These are phyloP conservation scores for Trichoderma simmonsii DNA, from an alignment of 2,329 filamentous ascomycete species.

Conservation along the genomic window DNA sequence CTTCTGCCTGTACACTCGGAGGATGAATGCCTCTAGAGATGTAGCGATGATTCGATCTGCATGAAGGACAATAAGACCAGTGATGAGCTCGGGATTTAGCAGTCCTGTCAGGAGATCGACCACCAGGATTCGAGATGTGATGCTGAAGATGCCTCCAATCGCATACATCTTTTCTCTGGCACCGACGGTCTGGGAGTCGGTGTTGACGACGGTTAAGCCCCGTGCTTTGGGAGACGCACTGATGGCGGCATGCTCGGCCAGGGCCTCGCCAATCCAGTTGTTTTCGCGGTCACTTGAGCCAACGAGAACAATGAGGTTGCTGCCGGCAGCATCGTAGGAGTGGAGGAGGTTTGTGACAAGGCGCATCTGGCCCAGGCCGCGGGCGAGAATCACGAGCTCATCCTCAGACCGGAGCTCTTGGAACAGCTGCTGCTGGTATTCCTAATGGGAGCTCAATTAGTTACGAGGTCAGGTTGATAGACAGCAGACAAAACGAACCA, in stretches of 20 bases:
- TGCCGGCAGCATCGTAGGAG: slow-evolving; percentile 92
- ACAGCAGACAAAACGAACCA: slow-evolving; percentile 27
- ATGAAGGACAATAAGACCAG: slow-evolving; percentile 82
- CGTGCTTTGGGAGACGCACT: slow-evolving; percentile 78
- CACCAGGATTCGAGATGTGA: slow-evolving; percentile 92
- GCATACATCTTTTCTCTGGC: slow-evolving; percentile 89
- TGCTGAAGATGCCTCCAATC: slow-evolving; percentile 86
- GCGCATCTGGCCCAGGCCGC: slow-evolving; percentile 86
- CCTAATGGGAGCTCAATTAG: slow-evolving; percentile 38
- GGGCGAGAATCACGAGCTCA: slow-evolving; percentile 88
- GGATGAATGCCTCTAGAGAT: slow-evolving; percentile 89
- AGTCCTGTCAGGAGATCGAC: slow-evolving; percentile 87
- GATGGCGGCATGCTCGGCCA: slow-evolving; percentile 92
- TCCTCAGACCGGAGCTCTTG: slow-evolving; percentile 85
- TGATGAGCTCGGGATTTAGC: slow-evolving; percentile 78
- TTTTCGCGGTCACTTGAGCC: slow-evolving; percentile 92
- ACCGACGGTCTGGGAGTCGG: slow-evolving; percentile 83
- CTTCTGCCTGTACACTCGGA: slow-evolving; percentile 88
- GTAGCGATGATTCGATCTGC: slow-evolving; percentile 84
- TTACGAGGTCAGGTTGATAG: background rate
- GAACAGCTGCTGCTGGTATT: slow-evolving; percentile 95
- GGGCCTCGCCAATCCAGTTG: slow-evolving; percentile 91
- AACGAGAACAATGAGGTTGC: slow-evolving; percentile 85
- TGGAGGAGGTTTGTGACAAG: slow-evolving; percentile 95
- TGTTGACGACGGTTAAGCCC: slow-evolving; percentile 89